Conservation (phyloP, 306 rosid species). For the Pachyrhizus erosus region DNA sequence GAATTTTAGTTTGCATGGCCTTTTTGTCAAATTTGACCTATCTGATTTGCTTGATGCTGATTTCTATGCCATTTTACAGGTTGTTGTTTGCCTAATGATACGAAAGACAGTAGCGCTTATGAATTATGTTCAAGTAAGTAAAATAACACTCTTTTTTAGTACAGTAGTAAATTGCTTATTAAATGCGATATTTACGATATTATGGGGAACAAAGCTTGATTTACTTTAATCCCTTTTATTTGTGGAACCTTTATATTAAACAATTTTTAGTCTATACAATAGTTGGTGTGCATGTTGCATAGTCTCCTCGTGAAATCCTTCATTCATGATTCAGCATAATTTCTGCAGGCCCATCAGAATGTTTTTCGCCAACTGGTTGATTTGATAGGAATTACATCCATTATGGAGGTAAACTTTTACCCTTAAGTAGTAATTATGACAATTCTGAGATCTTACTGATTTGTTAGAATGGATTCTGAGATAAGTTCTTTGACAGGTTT, state of each 20-base stretch:
- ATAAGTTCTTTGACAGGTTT: conserved; percentile 66
- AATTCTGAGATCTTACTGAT: conserved; percentile 15
- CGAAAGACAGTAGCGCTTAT: conserved; percentile 92
- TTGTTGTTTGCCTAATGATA: conserved; percentile 93
- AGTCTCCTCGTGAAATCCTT: conserved; percentile 32
- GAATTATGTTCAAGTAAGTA: conserved; percentile 94
- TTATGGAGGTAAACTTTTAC: conserved; percentile 82
- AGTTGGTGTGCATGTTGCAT: background rate
- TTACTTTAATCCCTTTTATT: background rate
- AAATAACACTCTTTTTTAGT: background rate
- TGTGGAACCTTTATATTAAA: background rate
- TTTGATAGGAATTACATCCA: conserved; percentile 97
- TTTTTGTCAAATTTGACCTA: conserved; percentile 16
- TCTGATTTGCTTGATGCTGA: conserved; percentile 2
- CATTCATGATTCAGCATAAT: conserved; percentile 37
- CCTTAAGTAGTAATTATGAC: conserved; percentile 2
- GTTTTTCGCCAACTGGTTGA: conserved; percentile 89
- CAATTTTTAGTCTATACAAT: conserved; percentile 17
- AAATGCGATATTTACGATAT: conserved; percentile 13
- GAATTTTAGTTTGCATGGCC: conserved; percentile 30
- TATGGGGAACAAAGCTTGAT: background rate
- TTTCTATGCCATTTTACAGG: conserved; percentile 55
- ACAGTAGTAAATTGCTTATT: conserved; percentile 9
- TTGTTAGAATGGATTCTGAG: conserved; percentile 42
- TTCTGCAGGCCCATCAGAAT: conserved; percentile 88